phyloP scores from a whole-genome alignment of 75 land plant genomes.

The Pinus taeda region DNA sequence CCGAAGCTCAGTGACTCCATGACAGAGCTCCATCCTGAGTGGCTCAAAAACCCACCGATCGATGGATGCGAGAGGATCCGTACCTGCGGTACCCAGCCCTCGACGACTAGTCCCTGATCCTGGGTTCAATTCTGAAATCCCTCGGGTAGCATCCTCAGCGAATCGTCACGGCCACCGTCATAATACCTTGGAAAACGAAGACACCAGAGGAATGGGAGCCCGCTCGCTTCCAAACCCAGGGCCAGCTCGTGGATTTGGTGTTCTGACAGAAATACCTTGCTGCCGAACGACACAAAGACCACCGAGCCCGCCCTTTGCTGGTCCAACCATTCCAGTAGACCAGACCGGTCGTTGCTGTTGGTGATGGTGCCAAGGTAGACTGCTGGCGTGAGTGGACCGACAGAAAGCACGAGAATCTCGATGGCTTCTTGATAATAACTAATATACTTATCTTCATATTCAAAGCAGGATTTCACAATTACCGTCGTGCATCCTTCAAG shows the following conservation, averaged over 20 bases:
- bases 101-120: conserved; percentile 7
- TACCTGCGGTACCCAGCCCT: conserved; percentile 16
- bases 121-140: conserved; percentile 3
- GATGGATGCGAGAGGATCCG: conserved; percentile 12
- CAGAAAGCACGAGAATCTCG: conserved; percentile 6
- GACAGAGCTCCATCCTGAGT: conserved; percentile 31
- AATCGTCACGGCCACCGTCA: neutral
- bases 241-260: conserved; percentile 39
- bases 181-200: conserved; percentile 20
- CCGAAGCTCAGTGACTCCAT: conserved; percentile 14
- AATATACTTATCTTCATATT: conserved; percentile 11
- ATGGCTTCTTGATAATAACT: neutral
- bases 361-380: too few species aligned
- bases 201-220: conserved; percentile 36
- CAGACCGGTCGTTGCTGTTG: neutral
- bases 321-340: conserved; percentile 26
- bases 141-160: neutral
- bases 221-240: conserved; percentile 39
- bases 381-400: conserved; percentile 5
- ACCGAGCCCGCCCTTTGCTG: conserved; percentile 23
- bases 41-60: conserved; percentile 23
- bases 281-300: conserved; percentile 50
- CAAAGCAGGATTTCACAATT: conserved; percentile 7
- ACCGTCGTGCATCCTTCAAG: conserved; percentile 6
- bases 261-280: conserved; percentile 24